These are phyloP conservation scores for Rachicladosporium sp. DNA, from an alignment of 2,329 filamentous ascomycete genomes.

Conservation along the genomic window DNA sequence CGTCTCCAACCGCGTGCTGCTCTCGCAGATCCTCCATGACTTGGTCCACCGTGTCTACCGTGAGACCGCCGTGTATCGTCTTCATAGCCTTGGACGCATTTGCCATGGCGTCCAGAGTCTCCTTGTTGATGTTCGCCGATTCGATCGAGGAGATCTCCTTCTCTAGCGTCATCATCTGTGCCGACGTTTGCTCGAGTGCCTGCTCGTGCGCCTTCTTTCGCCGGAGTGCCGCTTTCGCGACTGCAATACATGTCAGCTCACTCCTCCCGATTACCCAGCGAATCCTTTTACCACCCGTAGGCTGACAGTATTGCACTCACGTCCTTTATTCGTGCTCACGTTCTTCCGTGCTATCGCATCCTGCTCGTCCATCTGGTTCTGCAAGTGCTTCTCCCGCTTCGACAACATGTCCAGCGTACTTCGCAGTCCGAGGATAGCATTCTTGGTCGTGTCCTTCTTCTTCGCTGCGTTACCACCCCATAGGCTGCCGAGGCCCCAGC, in stretches of 20 bases:
- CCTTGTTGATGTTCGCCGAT: constrained; percentile 95
- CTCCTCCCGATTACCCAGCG: too few species aligned
- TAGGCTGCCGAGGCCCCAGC: constrained; percentile 47
- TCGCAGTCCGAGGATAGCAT: constrained; percentile 80
- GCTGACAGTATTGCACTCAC: constrained; percentile 40
- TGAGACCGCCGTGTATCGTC: constrained; percentile 79
- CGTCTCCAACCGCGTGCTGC: constrained; percentile 84
- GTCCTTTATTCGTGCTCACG: constrained; percentile 76
- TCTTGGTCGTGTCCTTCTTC: constrained; percentile 89
- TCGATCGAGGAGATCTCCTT: constrained; percentile 95
- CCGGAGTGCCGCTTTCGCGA: constrained; percentile 76
- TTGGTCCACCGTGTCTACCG: constrained; percentile 86
- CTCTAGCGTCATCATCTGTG: constrained; percentile 85
- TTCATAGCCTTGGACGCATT: constrained; percentile 83
- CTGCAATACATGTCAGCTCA: constrained; percentile 36
- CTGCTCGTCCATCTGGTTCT: constrained; percentile 87
- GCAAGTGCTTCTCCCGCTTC: constrained; percentile 85
- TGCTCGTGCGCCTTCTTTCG: constrained; percentile 93
- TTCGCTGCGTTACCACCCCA: constrained; percentile 86
- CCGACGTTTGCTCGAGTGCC: constrained; percentile 76
- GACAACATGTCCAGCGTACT: constrained; percentile 93
- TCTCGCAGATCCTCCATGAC: constrained; percentile 90
- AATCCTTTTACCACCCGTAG: too few species aligned
- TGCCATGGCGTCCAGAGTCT: constrained; percentile 91
- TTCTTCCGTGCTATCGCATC: constrained; percentile 80